Evolutionary conservation across 805 yeast genomes (phyloP).

Genomic region (Schwanniomyces sp.): DNA sequence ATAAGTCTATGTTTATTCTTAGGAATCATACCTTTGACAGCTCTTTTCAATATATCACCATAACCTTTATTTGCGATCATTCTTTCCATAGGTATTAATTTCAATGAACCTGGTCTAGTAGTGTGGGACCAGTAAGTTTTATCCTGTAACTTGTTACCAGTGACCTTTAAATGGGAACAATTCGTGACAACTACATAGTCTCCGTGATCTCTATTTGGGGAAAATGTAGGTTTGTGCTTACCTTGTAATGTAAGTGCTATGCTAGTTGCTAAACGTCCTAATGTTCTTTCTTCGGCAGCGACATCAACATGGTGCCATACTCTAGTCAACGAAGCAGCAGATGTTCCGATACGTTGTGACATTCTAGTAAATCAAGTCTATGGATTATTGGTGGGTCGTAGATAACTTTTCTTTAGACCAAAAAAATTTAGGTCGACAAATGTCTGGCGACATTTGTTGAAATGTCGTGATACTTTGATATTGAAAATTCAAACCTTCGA

Average conservation of each 20-base stretch:
- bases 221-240: constrained; percentile 92
- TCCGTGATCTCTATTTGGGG: constrained; percentile 77
- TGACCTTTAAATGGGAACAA: constrained; percentile 74
- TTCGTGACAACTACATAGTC: constrained; percentile 97
- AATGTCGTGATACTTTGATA: background rate
- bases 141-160: constrained; percentile 81
- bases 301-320: constrained; percentile 96
- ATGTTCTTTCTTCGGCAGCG: constrained; percentile 76
- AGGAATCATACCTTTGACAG: constrained; percentile 96
- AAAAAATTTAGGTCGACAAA: constrained; percentile 4
- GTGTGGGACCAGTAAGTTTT: constrained; percentile 90
- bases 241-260: constrained; percentile 90
- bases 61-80: constrained; percentile 78
- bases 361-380: constrained; percentile 8
- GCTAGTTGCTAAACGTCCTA: constrained; percentile 89
- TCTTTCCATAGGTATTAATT: constrained; percentile 77
- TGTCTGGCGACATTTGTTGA: constrained; percentile 3
- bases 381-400: background rate
- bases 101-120: constrained; percentile 85
- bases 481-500: background rate
- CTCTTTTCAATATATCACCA: constrained; percentile 79
- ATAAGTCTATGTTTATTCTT: constrained; percentile 78
- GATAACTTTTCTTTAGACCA: background rate
- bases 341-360: constrained; percentile 40
- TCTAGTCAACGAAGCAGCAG: constrained; percentile 76